These are phyloP conservation scores for Phragmites australis DNA, from an alignment of 176 grass and related monocot species.

Conservation along the genomic window DNA sequence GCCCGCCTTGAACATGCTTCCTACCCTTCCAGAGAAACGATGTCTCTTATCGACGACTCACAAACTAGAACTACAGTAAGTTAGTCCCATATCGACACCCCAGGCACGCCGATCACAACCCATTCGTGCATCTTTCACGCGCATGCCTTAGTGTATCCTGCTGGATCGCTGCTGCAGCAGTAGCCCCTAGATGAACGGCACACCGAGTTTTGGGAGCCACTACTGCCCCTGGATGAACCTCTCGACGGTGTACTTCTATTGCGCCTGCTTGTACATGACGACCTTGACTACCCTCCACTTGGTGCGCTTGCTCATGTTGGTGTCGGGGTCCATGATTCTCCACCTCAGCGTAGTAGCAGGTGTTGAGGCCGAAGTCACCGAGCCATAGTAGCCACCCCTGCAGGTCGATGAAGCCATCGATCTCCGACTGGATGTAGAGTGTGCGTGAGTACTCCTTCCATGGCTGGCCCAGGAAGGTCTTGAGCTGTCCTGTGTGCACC, in stretches of 20 bases:
- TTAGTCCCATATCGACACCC: slow-evolving; percentile 6
- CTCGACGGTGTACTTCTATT: slow-evolving; percentile 59
- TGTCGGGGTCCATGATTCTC: slow-evolving; percentile 57
- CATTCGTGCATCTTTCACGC: background rate
- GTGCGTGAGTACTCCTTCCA: slow-evolving; percentile 86
- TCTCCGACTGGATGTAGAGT: slow-evolving; percentile 65
- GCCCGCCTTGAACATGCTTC: too few species aligned
- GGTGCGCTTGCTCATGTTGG: slow-evolving; percentile 46
- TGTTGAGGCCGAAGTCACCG: slow-evolving; percentile 63
- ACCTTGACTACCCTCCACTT: slow-evolving; percentile 64
- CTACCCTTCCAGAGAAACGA: too few species aligned
- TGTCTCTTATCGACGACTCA: background rate
- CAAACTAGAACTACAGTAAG: background rate
- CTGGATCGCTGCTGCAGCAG: slow-evolving; percentile 34
- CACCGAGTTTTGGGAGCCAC: slow-evolving; percentile 61
- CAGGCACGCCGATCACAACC: background rate
- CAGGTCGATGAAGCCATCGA: slow-evolving; percentile 60
- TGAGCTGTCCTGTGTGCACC: background rate
- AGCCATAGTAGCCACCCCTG: slow-evolving; percentile 69
- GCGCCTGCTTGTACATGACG: slow-evolving; percentile 38
- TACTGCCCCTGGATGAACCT: slow-evolving; percentile 65
- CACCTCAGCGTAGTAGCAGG: slow-evolving; percentile 82
- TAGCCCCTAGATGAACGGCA: slow-evolving; percentile 56
- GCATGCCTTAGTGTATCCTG: slow-evolving; percentile 43
- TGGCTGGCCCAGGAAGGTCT: slow-evolving; percentile 62